Evolutionary conservation across 2,329 filamentous ascomycete genomes (phyloP).

Genomic region (Pyrenophora tritici-repentis): DNA sequence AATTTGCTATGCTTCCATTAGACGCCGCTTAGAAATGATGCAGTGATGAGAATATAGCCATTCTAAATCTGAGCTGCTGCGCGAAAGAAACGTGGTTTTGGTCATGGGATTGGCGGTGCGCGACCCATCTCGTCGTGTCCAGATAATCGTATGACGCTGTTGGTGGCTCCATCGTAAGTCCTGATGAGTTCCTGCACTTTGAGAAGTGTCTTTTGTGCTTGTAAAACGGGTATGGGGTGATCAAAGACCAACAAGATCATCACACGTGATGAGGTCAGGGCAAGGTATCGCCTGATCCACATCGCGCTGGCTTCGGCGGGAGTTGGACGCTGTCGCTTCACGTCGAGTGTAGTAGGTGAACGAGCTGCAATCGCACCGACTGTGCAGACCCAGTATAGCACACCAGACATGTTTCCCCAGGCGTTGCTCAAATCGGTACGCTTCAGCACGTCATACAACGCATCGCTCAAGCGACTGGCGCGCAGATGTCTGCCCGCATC

Average conservation of each 20-base stretch:
- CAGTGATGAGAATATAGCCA: no score
- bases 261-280: conserved; percentile 34
- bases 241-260: conserved; percentile 35
- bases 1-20: no score
- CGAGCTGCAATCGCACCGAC: conserved; percentile 41
- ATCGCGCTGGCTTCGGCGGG: conserved; percentile 1
- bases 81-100: no score
- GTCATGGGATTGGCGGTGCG: no score
- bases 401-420: conserved; percentile 42
- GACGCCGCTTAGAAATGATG: no score
- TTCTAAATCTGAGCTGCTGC: no score
- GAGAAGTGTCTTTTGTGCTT: conserved; percentile 32
- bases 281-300: conserved; percentile 35
- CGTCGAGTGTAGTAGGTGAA: not conserved
- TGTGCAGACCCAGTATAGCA: conserved; percentile 42
- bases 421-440: conserved; percentile 31
- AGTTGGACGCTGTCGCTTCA: not conserved
- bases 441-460: conserved; percentile 29
- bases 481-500: not conserved
- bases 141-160: not conserved
- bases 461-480: conserved; percentile 23
- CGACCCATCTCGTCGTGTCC: no score
- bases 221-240: conserved; percentile 32
- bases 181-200: conserved; percentile 36
- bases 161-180: not conserved